A percentile compares a stretch with the other conserved stretches of the same genome.
Evolutionary conservation across 129 eudicot species (phyloP).

Genomic region (Chrysanthemum lavandulifolium): DNA sequence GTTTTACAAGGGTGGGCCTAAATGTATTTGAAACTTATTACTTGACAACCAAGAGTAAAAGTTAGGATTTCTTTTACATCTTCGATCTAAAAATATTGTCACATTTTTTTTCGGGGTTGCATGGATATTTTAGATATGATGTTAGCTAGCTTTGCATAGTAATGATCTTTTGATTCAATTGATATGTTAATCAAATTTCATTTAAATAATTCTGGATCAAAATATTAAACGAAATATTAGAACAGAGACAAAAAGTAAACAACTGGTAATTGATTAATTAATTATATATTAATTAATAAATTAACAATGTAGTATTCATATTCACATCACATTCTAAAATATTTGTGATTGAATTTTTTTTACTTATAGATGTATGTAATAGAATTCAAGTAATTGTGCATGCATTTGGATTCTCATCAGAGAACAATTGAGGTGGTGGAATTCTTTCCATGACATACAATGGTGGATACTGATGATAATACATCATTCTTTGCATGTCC

Average conservation of each 20-base stretch:
- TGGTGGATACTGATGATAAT: slow-evolving; percentile 78
- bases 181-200: background rate
- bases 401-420: slow-evolving; percentile 98
- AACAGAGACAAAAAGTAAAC: background rate
- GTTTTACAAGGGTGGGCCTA: too few species aligned
- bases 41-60: too few species aligned
- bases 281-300: slow-evolving; percentile 5
- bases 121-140: background rate
- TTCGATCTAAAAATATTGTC: too few species aligned
- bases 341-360: slow-evolving; percentile 32
- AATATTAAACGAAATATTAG: too few species aligned
- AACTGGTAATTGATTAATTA: background rate
- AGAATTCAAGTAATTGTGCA: slow-evolving; percentile 51
- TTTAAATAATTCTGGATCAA: too few species aligned
- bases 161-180: background rate
- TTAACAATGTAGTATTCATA: slow-evolving; percentile 27
- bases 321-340: slow-evolving; percentile 39
- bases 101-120: background rate
- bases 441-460: slow-evolving; percentile 77
- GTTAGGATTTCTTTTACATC: too few species aligned
- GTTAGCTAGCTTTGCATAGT: background rate
- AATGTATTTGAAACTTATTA: too few species aligned
- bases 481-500: slow-evolving; percentile 68
- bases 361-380: background rate
- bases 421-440: slow-evolving; percentile 93